Evolutionary conservation across 768 basidiomycete species (phyloP).

Genomic region (Collybiopsis confluens): DNA sequence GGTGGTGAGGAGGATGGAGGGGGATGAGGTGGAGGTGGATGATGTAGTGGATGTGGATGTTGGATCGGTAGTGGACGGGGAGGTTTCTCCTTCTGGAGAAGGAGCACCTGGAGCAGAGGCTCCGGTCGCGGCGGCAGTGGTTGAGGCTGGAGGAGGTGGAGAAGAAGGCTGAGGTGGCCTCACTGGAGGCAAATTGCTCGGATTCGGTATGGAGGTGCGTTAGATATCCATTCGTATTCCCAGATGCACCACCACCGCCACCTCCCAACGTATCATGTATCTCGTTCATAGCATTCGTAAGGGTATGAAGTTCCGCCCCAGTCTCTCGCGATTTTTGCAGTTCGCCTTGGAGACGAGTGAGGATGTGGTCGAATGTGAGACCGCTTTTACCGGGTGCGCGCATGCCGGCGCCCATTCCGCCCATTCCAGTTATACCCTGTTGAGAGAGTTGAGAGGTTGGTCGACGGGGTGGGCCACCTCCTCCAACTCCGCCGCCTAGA

Average conservation of each 20-base stretch:
- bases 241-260: too few species aligned
- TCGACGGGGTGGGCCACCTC: too few species aligned
- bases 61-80: too few species aligned
- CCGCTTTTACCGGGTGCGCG: constrained; percentile 79
- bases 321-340: constrained; percentile 96
- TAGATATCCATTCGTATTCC: too few species aligned
- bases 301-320: constrained; percentile 73
- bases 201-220: constrained; percentile 56
- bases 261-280: constrained; percentile 91
- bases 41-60: too few species aligned
- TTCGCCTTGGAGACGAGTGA: constrained; percentile 85
- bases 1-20: constrained; percentile 35
- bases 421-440: constrained; percentile 65
- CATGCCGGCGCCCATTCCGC: constrained; percentile 71
- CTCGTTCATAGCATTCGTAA: constrained; percentile 81
- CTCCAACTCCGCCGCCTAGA: too few species aligned
- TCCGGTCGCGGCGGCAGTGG: constrained; percentile 17
- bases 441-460: constrained; percentile 54
- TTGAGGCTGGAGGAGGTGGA: constrained; percentile 33
- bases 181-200: constrained; percentile 62
- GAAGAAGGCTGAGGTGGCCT: constrained; percentile 33
- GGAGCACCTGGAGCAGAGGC: constrained; percentile 17
- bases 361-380: constrained; percentile 87
- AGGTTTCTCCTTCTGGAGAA: too few species aligned
- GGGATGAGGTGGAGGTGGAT: too few species aligned